Percentiles rank a stretch among this genome's conserved stretches.
Evolutionary conservation across 1,284 basidiomycete species (phyloP).

Genomic region (Marasmius fiardii): DNA sequence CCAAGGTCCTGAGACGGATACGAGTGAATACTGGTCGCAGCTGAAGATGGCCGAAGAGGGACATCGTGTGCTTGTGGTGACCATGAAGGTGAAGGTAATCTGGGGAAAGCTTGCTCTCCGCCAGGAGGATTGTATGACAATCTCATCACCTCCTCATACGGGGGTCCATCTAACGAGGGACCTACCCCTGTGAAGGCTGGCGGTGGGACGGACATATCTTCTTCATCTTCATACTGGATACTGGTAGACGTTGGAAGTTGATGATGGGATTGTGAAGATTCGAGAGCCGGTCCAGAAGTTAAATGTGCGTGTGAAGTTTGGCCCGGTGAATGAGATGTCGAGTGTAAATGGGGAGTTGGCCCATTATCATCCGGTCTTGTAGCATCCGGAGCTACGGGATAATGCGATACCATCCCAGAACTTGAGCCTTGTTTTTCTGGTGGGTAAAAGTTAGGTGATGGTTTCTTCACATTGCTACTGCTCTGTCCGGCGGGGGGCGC

Average conservation of each 20-base stretch:
- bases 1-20: not conserved
- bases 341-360: not conserved
- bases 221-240: constrained; percentile 19
- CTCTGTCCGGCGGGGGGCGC: too few species aligned
- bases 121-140: constrained; percentile 14
- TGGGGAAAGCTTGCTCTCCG: not conserved
- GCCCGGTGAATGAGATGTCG: not conserved
- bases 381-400: too few species aligned
- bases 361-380: too few species aligned
- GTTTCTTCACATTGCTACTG: too few species aligned
- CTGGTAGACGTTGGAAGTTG: constrained; percentile 2
- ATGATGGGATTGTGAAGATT: constrained; percentile 6
- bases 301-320: not conserved
- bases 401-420: too few species aligned
- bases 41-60: not conserved
- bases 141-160: constrained; percentile 31
- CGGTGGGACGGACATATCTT: constrained; percentile 31
- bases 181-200: constrained; percentile 40
- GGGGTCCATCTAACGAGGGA: constrained; percentile 36
- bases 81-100: constrained; percentile 1
- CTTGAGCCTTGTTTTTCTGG: too few species aligned
- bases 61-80: not conserved
- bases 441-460: too few species aligned
- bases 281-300: not conserved
- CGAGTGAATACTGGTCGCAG: not conserved